These are phyloP conservation scores for Casaregolazyma lundiana DNA, from an alignment of 1,139 yeast species.

Conservation along the genomic window DNA sequence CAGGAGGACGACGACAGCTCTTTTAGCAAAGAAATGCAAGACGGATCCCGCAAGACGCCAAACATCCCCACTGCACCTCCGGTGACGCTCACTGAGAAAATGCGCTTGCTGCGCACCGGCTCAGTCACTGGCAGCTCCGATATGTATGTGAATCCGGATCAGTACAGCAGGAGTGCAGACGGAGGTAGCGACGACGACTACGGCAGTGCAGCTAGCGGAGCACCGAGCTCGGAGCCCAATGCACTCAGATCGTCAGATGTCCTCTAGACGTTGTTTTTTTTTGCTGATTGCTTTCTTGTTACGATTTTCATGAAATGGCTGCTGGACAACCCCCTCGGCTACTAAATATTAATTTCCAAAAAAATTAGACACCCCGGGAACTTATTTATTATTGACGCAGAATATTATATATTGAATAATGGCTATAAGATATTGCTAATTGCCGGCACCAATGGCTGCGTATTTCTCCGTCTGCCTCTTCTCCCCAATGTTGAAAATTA, in stretches of 20 bases:
- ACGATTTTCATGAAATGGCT: too few relatives aligned
- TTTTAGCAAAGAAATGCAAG: neutral
- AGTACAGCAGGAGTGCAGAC: slow-evolving; percentile 7
- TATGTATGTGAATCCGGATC: slow-evolving; percentile 6
- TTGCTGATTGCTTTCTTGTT: neutral
- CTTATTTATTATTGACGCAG: neutral
- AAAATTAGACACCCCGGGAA: neutral
- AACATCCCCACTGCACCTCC: slow-evolving; percentile 31
- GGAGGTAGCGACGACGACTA: neutral
- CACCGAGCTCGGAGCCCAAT: neutral
- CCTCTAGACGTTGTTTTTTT: neutral
- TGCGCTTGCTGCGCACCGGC: slow-evolving; percentile 29
- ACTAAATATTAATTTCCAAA: neutral
- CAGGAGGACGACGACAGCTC: neutral
- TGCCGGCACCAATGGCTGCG: neutral
- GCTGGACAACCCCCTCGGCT: neutral
- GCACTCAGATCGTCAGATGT: neutral
- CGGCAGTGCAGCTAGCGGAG: neutral
- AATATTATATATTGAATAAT: neutral
- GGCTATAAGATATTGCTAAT: neutral
- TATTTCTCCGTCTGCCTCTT: neutral
- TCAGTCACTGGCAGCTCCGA: slow-evolving; percentile 18
- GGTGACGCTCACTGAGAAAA: slow-evolving; percentile 30
- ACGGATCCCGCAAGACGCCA: slow-evolving; percentile 12
- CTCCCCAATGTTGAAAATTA: neutral